phyloP scores from a whole-genome alignment of 768 basidiomycete species.

The Galerina marginata region DNA sequence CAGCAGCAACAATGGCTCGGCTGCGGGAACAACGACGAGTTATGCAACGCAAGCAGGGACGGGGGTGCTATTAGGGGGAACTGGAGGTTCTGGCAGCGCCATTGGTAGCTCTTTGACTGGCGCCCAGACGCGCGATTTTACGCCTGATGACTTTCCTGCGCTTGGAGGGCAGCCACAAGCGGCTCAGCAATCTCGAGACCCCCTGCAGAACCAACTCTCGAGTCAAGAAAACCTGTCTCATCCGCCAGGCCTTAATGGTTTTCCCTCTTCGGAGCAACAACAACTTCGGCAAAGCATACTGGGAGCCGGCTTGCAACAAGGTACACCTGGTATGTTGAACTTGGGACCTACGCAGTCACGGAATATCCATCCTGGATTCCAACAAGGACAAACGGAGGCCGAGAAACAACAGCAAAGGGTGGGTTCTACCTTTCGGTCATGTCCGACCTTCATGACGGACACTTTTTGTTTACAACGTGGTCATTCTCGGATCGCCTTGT shows the following conservation, averaged over 20 bases:
- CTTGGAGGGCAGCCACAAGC: constrained; percentile 67
- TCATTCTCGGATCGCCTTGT: background rate
- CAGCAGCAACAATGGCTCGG: constrained; percentile 43
- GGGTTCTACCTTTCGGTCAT: constrained; percentile 37
- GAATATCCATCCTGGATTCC: constrained; percentile 57
- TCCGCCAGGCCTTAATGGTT: constrained; percentile 83
- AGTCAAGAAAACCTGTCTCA: constrained; percentile 52
- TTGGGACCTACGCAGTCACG: constrained; percentile 47
- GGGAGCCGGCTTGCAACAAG: constrained; percentile 50
- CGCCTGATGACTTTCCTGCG: constrained; percentile 91
- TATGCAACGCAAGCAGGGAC: constrained; percentile 86
- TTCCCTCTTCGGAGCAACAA: constrained; percentile 55
- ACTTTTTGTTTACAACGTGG: constrained; percentile 3
- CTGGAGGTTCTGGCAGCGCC: constrained; percentile 42
- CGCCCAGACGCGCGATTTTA: constrained; percentile 68
- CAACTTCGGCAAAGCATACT: constrained; percentile 64
- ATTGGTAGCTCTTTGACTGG: constrained; percentile 40
- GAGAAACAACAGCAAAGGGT: constrained; percentile 72
- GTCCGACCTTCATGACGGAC: background rate
- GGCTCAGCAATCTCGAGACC: constrained; percentile 39
- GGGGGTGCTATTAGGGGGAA: constrained; percentile 53
- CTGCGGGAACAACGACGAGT: constrained; percentile 57
- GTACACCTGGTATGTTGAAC: constrained; percentile 74
- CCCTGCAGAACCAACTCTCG: constrained; percentile 37
- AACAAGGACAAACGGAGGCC: constrained; percentile 63